Percentiles rank a stretch among this genome's conserved stretches.
phyloP scores from a whole-genome alignment of 345 rosid genomes.

The Schrenkiella parvula region DNA sequence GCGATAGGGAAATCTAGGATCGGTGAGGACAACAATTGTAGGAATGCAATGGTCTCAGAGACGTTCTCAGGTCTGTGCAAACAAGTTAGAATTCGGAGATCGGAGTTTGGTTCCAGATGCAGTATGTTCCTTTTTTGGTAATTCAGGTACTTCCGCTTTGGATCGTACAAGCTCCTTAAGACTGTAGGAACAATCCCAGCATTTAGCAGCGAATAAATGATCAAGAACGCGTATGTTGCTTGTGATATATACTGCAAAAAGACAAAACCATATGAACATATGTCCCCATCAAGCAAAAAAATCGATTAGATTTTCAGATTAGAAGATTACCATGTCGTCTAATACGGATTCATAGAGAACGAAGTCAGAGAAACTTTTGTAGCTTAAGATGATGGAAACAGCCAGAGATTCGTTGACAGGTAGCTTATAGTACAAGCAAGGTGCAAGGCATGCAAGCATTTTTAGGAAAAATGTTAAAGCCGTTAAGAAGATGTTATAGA shows the following conservation, averaged over 20 bases:
- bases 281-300: neutral
- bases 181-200: constrained; percentile 10
- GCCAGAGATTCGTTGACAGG: constrained; percentile 19
- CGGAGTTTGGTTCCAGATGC: constrained; percentile 7
- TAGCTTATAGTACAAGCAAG: constrained; percentile 24
- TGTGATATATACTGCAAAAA: constrained; percentile 15
- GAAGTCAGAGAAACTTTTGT: constrained; percentile 4
- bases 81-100: constrained; percentile 43
- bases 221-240: constrained; percentile 16
- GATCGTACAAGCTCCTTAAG: constrained; percentile 7
- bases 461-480: neutral
- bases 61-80: constrained; percentile 42
- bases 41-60: constrained; percentile 16
- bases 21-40: constrained; percentile 28
- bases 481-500: neutral
- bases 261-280: neutral
- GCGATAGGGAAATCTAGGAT: constrained; percentile 24
- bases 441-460: neutral
- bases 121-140: constrained; percentile 13
- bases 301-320: neutral
- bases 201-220: neutral
- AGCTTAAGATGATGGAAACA: constrained; percentile 14
- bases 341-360: constrained; percentile 1
- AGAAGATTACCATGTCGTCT: neutral
- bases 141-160: neutral